Percentiles rank a stretch among this genome's conserved stretches.
Conservation (phyloP, 1,284 basidiomycete species). For the Moesziomyces sp. region DNA sequence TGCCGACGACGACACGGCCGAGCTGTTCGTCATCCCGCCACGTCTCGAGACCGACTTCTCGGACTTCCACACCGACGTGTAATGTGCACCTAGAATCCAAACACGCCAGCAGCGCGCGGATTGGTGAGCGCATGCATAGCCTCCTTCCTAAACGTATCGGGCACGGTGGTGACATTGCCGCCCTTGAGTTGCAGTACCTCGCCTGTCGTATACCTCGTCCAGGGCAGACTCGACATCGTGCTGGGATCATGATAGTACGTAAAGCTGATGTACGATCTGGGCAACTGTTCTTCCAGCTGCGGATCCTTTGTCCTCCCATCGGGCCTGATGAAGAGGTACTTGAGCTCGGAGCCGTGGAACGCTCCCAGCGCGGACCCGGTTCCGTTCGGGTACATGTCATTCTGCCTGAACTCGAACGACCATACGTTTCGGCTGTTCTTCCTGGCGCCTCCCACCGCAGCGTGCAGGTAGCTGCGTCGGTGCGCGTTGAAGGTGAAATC, state of each 20-base stretch:
- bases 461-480: constrained; percentile 20
- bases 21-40: constrained; percentile 56
- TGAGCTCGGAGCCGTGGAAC: constrained; percentile 25
- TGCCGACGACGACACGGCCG: constrained; percentile 49
- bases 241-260: constrained; percentile 32
- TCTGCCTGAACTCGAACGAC: constrained; percentile 33
- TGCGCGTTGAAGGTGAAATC: constrained; percentile 44
- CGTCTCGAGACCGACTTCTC: constrained; percentile 50
- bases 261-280: constrained; percentile 32
- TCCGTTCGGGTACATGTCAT: constrained; percentile 30
- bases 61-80: constrained; percentile 30
- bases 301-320: constrained; percentile 30
- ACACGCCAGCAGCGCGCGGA: constrained; percentile 13
- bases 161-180: constrained; percentile 30
- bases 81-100: constrained; percentile 18
- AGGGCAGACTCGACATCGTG: constrained; percentile 15
- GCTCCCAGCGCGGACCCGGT: constrained; percentile 23
- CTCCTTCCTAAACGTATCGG: constrained; percentile 38
- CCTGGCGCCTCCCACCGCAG: constrained; percentile 6
- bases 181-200: constrained; percentile 41
- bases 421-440: constrained; percentile 21
- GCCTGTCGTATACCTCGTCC: constrained; percentile 23
- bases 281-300: constrained; percentile 24
- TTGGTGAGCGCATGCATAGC: constrained; percentile 39
- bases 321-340: constrained; percentile 27